Evolutionary conservation across 2,329 filamentous ascomycete genomes (phyloP), one percentile per base, ranked within the genome.

Genomic region (Alternaria solani): DNA sequence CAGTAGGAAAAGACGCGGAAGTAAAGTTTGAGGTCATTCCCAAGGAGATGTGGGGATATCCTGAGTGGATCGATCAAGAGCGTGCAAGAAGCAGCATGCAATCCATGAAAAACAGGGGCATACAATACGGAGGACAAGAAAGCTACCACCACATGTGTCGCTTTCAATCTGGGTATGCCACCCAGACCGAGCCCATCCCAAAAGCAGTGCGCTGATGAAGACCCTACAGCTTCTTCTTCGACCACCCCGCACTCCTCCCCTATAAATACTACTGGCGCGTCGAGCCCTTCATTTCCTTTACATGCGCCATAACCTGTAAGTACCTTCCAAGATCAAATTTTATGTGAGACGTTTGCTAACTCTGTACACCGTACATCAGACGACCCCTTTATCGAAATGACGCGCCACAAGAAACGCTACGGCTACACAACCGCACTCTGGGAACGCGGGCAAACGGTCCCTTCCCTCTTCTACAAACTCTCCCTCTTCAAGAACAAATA

Each of bases 111-210:
- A 85, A 91, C 73, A 90, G 95, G 75, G 87, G 93, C 69, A 87
- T 90, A 7, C 91, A 97, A 41, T 93, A 97, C 75, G 91, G 90
- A 66, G 86, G 88, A 70, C 90, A 90, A 84, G 81, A 92, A 53
- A 96, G 92, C 55, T 98, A 98, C 81, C 94, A 97, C 80, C 91
- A 97, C 75, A 98, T 98, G 94, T 98, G 94, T 75, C 88, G 94
- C 57, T 98, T 94, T 93, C 97, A 98, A 81, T 69, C 64, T 30
- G 69, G 68, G 63, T 68, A 57, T 4, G 59, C 60, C 36, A 16
- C 25, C 9, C 23, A 43, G 20, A 18, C 32, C 14, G n/a, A 51
- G 11, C 57, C 28, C 43, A 41, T 30, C 2, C 5, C 41, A n/a
- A 23, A 6, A 6, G 8, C 7, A 34, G 26, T 18, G 20, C 26